Base-by-base conservation (phyloP, 805 yeast genomes). In the Candida ulmi region DNA sequence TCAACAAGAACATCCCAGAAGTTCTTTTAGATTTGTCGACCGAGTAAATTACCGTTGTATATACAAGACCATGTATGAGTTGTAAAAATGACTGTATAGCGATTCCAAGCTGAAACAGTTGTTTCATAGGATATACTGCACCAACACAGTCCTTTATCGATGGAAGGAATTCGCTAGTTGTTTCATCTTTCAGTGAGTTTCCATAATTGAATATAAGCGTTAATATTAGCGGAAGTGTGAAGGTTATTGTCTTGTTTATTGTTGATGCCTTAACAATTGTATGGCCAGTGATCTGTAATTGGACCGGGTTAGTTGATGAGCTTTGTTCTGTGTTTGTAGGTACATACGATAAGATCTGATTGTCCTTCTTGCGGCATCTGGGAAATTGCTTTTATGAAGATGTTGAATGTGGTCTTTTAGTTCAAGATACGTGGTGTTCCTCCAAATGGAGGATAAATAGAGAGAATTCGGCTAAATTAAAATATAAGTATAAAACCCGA, bases 41-140 rank as follows among this genome's bases (percentile, higher is more conserved):
- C n/a, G 31, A 6, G 3, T 15, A 17, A 17, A 49, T 18, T 2
- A 19, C 8, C 2, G 13, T 16, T 19, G 19, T 28, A 15, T 41
- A 19, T 2, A 36, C 17, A 6, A 13, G 11, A 6, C 32, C 21
- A 11, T 42, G 38, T 7, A 40, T 6, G 1, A 41, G 8, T 2
- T 39, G 38, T 15, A 47, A 32, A 17, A 39, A 45, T 5, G 52
- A 43, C 5, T 38, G 26, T 3, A 49, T 17, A 1, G 47, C 51
- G 12, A 45, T 43, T 1, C 30, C 29, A 3, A 49, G 40, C 27
- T 49, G 46, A 25, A 40, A 49, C 3, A 49, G 32, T 4, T 50
- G 38, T 17, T 38, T 47, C 11, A 37, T 42, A 12, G 53, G 53
- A 30, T 47, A 45, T 13, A 35, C 40, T 2, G 42, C 45, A 3